Base-by-base conservation (phyloP, 345 rosid genomes). In the Passiflora organensis region DNA sequence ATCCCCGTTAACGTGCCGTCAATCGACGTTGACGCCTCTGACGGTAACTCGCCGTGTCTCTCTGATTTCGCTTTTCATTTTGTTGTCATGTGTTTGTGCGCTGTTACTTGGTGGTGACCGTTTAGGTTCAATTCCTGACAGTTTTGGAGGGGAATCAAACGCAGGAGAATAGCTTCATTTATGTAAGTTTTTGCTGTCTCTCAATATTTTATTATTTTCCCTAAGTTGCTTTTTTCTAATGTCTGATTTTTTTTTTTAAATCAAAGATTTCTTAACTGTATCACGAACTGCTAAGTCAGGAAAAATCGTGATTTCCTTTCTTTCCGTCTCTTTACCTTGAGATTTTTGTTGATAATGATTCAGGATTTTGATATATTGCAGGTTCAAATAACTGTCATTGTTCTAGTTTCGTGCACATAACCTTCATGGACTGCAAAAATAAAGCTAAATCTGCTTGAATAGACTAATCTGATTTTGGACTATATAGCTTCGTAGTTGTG, bases 1-100 rank as follows among this genome's bases (percentile, higher is more conserved):
- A 82, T 93, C 68, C 97, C 97, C 65, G 84, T 82, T 25, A 89
- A 80, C 60, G 96, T 93, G 63, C 95, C 96, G 53, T 89, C 97
- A 46, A 86, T 93, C 59, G 96, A 89, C 53, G 96, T 93, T 56
- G 99, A 93, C 60, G 72, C 94, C 62, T 93, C 97, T 52, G 99
- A 89, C 63, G 89, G 99, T 93, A 71, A 20, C 24, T 51, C 32
- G 52, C 53, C 19, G 51, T 16, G 44, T 52, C 10, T 16, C 19
- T 50, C n/a, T 6, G 15, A 43, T 20, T 12, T 32, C 18, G 4
- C 32, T 1, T 2, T 34, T 5, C 21, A 16, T 2, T 10, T 14
- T 17, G 20, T 2, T 17, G 20, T 19, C 12, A 17, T 22, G 3
- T 43, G 38, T 12, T 9, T 12, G 43, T 70, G 14, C 15, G 51